Evolutionary conservation across 1,284 basidiomycete species (phyloP), one percentile per base, ranked within the genome.

Genomic region (Pseudozyma hubeiensis): DNA sequence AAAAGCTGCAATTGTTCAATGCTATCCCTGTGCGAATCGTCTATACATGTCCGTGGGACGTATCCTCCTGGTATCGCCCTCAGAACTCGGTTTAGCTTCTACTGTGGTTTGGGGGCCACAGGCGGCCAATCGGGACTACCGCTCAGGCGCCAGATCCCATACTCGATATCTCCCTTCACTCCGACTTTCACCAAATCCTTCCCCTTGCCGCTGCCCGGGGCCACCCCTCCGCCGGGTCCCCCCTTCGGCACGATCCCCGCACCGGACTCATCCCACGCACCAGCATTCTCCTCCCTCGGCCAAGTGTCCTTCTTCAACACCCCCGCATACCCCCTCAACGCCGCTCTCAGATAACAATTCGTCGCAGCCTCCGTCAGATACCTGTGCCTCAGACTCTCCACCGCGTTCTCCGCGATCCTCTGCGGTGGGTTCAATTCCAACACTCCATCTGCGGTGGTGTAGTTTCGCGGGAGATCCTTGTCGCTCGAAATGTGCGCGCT

Each of bases 141-240:
- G 10, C 49, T 63, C 43, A 77, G 19, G 19, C 64, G 43, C 78
- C 78, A 80, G 1, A 76, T 53, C 2, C 76, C 73, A 31, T 71
- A 68, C 64, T 80, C 78, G 47, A 80, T 72, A 53, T 80, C 78
- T 6, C 78, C 78, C 30, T 74, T 64, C 17, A 62, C 65, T 8
- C 64, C 63, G 5, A 64, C 3, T 40, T 54, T 58, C 8, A 10
- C 29, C 48, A 78, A 43, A 39, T 76, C 62, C 45, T 58, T 64
- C 5, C 66, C 74, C 52, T 73, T 79, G 11, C 69, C 74, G 16
- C 64, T 57, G 5, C 51, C 54, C 10, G 74, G 52, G 2, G 62
- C 68, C 0, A 76, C 74, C 11, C 74, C 74, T 8, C 66, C 63
- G 10, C 74, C 71, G 0, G 64, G 64, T 16, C 70, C 71, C 11